These are phyloP conservation scores for Cinnamomum chago DNA, from an alignment of 164 flowering plant species.

Conservation along the genomic window DNA sequence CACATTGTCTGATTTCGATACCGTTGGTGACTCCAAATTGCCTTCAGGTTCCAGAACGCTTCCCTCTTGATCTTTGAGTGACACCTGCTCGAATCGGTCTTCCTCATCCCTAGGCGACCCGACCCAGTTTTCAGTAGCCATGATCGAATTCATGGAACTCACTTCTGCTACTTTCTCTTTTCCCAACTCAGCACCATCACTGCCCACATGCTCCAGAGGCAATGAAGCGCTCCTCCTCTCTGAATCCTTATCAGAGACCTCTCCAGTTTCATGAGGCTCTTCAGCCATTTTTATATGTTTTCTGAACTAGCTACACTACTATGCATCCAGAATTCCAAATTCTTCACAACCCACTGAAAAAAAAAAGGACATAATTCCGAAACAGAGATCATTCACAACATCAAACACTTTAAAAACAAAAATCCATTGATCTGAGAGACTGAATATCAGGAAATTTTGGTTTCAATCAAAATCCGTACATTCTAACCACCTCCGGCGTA, in stretches of 20 bases:
- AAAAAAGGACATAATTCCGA: neutral
- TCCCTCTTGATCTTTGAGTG: constrained; percentile 63
- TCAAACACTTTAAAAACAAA: neutral
- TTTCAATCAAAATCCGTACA: neutral
- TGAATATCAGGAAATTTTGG: neutral
- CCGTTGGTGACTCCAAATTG: constrained; percentile 21
- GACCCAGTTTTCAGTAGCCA: constrained; percentile 14
- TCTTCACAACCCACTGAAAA: constrained; percentile 2
- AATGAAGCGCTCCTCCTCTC: constrained; percentile 11
- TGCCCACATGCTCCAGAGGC: neutral
- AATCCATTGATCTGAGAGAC: neutral
- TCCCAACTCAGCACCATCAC: constrained; percentile 20
- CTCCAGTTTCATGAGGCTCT: constrained; percentile 33
- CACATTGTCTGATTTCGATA: constrained; percentile 35
- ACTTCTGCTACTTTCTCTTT: constrained; percentile 17
- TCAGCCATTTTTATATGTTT: constrained; percentile 44
- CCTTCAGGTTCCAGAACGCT: constrained; percentile 21
- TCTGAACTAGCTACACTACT: constrained; percentile 15
- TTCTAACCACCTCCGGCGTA: neutral
- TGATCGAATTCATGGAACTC: constrained; percentile 21
- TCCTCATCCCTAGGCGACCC: constrained; percentile 34
- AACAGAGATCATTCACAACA: constrained; percentile 2
- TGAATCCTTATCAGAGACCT: constrained; percentile 22
- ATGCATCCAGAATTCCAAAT: neutral
- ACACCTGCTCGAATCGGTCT: constrained; percentile 76